phyloP scores from a whole-genome alignment of 352 stramenopile species.

The Pythium brassicae region DNA sequence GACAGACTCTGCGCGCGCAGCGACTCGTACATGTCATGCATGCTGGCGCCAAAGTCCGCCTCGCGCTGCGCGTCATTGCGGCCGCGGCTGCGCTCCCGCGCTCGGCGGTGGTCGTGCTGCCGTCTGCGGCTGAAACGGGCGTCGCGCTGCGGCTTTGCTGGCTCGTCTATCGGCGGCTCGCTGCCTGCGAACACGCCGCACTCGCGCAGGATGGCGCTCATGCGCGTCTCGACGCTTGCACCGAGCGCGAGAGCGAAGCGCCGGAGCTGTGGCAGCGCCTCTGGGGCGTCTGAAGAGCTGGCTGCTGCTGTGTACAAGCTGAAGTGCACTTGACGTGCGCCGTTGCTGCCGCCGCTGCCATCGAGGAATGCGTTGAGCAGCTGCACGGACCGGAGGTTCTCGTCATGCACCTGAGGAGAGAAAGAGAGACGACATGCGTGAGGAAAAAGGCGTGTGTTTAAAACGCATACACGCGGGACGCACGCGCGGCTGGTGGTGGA shows the following conservation, averaged over 20 bases:
- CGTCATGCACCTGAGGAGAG: conserved; percentile 43
- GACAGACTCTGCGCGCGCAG: conserved; percentile 14
- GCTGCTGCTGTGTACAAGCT: conserved; percentile 20
- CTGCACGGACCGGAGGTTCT: conserved; percentile 67
- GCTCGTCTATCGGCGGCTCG: not conserved
- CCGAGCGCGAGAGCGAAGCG: conserved; percentile 43
- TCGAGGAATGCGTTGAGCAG: conserved; percentile 74
- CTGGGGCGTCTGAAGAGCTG: not conserved
- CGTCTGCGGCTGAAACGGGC: not conserved
- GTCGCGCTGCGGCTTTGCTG: not conserved
- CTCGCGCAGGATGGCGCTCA: conserved; percentile 43
- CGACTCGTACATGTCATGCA: conserved; percentile 31
- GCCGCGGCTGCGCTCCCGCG: conserved; percentile 3
- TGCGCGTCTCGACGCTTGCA: conserved; percentile 40
- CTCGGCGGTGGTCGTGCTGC: not conserved
- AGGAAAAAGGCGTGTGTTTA: not conserved
- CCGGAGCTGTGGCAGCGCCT: conserved; percentile 22
- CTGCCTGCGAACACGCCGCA: conserved; percentile 33
- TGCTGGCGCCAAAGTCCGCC: conserved; percentile 56
- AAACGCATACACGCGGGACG: not conserved
- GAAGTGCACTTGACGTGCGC: conserved; percentile 24
- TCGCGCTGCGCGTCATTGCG: conserved; percentile 14
- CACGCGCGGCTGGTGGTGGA: conserved; percentile 44
- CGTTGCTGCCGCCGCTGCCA: not conserved
- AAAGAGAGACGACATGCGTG: not conserved